Evolutionary conservation across 2,329 filamentous ascomycete species (phyloP), one percentile per base, ranked within the genome.

Genomic region (Colletotrichum orbiculare): DNA sequence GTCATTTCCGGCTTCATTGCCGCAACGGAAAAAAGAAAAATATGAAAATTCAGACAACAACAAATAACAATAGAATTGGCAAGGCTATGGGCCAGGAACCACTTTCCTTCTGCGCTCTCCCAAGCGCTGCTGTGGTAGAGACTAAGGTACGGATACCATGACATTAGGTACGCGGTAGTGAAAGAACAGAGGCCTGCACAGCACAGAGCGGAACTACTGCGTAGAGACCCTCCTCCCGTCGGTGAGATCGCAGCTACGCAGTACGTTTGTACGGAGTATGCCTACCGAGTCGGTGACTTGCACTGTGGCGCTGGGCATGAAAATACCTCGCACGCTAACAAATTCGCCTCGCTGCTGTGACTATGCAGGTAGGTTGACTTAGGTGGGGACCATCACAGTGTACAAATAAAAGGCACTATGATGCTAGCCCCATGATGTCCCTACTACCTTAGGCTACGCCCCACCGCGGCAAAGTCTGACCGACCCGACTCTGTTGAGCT

Each of bases 221-320:
- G 49, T 50, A 54, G 45, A 37, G 56, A 39, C 50, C 45, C 56
- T 64, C 56, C 61, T 64, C 56, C 61, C 61, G 61, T 25, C 25
- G 25, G 25, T 25, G 25, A 25, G 25, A 25, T 25, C 25, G 25
- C 25, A 25, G 25, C 25, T 25, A 25, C 25, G 25, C 25, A 25
- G 25, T 25, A 3, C 3, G 25, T 25, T 25, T 25, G 25, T 25
- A 25, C 25, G 25, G 25, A 25, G 25, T 17, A 17, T 17, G 17
- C 17, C 17, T 17, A 17, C 25, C 25, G 25, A 25, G 25, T 25
- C 25, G 25, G 25, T 25, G 25, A 4, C 25, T 25, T 25, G 25
- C 25, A 25, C 25, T 25, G 25, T 25, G 25, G 25, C 25, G 25
- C 4, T 25, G 54, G 55, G 41, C 41, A 47, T 42, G 37, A 43